Conservation (phyloP, 441 rosid genomes). For the Erodium chrysanthum region DNA sequence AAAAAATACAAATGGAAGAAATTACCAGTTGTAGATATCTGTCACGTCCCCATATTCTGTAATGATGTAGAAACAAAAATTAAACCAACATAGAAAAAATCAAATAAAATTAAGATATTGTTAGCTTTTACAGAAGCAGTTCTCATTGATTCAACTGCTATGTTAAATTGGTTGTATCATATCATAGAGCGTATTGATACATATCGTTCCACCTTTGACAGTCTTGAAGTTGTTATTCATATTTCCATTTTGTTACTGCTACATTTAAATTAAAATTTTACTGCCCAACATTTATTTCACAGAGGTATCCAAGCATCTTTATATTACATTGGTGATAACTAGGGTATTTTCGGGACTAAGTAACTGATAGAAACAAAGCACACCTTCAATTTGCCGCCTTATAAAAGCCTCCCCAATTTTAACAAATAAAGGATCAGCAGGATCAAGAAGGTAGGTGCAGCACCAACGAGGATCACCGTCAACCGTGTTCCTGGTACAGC, state of each 20-base stretch:
- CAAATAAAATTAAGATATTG: constrained; percentile 1
- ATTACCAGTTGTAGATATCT: constrained; percentile 89
- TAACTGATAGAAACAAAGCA: background rate
- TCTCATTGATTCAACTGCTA: constrained; percentile 5
- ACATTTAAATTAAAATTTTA: background rate
- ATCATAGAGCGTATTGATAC: constrained; percentile 1
- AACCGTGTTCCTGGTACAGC: constrained; percentile 73
- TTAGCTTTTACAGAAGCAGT: constrained; percentile 7
- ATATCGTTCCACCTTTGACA: background rate
- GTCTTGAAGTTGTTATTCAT: background rate
- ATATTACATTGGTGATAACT: background rate
- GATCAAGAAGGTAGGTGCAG: constrained; percentile 88
- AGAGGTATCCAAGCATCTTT: background rate
- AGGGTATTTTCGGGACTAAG: background rate
- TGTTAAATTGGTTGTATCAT: background rate
- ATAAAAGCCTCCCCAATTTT: constrained; percentile 87
- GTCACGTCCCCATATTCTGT: constrained; percentile 96
- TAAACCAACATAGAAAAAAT: background rate
- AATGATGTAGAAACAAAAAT: constrained; percentile 16
- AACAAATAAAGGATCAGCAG: constrained; percentile 81
- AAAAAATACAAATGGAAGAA: constrained; percentile 13
- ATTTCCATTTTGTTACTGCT: constrained; percentile 1
- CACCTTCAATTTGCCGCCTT: constrained; percentile 67
- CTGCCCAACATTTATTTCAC: background rate
- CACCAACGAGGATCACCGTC: constrained; percentile 82